Percentiles rank a stretch among this genome's conserved stretches.
These are phyloP conservation scores for Protomyces lactucae-debilis DNA, from an alignment of 1,139 yeast species.

Conservation along the genomic window DNA sequence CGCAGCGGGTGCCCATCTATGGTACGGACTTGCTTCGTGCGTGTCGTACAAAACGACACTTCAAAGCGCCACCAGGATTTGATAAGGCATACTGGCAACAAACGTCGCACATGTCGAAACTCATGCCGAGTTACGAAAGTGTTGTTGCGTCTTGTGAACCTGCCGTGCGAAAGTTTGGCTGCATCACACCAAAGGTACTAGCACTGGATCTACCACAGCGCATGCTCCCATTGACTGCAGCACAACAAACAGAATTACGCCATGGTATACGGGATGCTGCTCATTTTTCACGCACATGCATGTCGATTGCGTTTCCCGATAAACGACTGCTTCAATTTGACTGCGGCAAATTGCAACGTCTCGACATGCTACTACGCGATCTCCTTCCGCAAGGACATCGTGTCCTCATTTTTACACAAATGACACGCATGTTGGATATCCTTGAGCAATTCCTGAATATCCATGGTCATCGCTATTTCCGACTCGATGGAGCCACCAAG, in stretches of 20 bases:
- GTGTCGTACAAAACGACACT: background rate
- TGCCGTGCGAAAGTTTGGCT: slow-evolving; percentile 68
- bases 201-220: slow-evolving; percentile 59
- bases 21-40: slow-evolving; percentile 47
- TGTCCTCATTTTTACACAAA: slow-evolving; percentile 93
- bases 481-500: slow-evolving; percentile 95
- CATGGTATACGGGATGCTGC: slow-evolving; percentile 55
- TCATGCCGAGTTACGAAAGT: slow-evolving; percentile 8
- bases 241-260: slow-evolving; percentile 18
- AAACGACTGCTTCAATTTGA: slow-evolving; percentile 87
- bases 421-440: slow-evolving; percentile 94
- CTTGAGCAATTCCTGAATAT: slow-evolving; percentile 88
- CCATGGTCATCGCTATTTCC: slow-evolving; percentile 89
- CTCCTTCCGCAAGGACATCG: slow-evolving; percentile 83
- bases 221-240: slow-evolving; percentile 43
- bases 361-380: slow-evolving; percentile 69
- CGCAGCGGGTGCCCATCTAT: slow-evolving; percentile 54
- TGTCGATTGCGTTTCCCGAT: slow-evolving; percentile 94
- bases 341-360: slow-evolving; percentile 89
- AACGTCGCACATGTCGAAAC: background rate
- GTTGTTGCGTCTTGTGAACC: slow-evolving; percentile 30
- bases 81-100: background rate
- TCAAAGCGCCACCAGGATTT: background rate
- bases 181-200: slow-evolving; percentile 82
- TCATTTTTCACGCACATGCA: slow-evolving; percentile 77